These are phyloP conservation scores for Elsinoe batatas DNA, from an alignment of 2,329 filamentous ascomycete genomes.

Conservation along the genomic window DNA sequence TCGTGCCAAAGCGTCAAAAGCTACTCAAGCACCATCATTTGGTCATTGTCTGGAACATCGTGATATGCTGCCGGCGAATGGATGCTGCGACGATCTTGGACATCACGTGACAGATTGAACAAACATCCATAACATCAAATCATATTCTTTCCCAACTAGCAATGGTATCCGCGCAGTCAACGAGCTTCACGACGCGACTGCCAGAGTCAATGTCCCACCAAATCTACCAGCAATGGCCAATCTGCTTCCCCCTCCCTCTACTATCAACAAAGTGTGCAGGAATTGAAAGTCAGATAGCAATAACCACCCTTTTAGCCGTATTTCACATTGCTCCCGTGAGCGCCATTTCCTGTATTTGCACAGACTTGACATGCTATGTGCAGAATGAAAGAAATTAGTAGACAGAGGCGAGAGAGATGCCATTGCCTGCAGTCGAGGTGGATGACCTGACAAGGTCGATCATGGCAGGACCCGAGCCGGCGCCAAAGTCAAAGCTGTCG, in stretches of 20 bases:
- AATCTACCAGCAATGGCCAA: not conserved
- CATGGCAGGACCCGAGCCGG: conserved; percentile 25
- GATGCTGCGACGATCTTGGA: not conserved
- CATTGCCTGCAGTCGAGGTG: conserved; percentile 25
- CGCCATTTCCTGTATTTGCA: not conserved
- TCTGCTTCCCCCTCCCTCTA: not conserved
- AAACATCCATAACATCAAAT: not conserved
- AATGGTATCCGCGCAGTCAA: not conserved
- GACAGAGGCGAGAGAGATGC: conserved; percentile 31
- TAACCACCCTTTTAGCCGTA: not conserved
- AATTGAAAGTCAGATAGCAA: not conserved
- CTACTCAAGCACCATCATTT: not conserved
- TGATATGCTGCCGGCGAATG: not conserved
- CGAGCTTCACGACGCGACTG: conserved; percentile 1
- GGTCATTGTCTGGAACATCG: not conserved
- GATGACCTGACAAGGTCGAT: conserved; percentile 28
- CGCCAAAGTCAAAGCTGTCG: conserved; percentile 30
- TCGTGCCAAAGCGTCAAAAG: too few relatives aligned
- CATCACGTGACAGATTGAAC: not conserved
- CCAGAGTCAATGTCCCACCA: conserved; percentile 1
- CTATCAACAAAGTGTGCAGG: not conserved
- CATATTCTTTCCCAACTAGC: not conserved
- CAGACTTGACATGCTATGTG: not conserved
- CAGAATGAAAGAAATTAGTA: not conserved
- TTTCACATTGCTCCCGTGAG: not conserved